Conservation (phyloP, 306 rosid genomes). For the Ochetophila trinervis region DNA sequence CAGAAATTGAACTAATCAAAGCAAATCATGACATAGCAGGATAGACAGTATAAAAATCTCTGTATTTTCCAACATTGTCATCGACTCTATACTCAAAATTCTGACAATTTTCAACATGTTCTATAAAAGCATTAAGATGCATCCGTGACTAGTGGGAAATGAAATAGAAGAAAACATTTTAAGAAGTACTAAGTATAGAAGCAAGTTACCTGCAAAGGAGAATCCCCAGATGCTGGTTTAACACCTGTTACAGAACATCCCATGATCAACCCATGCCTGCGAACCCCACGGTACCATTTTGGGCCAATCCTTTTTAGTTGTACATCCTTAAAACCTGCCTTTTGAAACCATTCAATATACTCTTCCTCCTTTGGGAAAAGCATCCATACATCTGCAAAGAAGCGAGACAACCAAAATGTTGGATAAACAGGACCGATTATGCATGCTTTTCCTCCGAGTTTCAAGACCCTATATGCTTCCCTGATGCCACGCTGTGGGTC, state of each 20-base stretch:
- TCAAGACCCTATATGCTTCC: constrained; percentile 92
- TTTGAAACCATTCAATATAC: constrained; percentile 83
- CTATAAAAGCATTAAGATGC: constrained; percentile 6
- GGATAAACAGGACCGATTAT: constrained; percentile 90
- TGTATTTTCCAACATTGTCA: too few relatives aligned
- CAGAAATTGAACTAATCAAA: too few relatives aligned
- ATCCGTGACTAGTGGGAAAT: background rate
- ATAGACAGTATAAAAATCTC: too few relatives aligned
- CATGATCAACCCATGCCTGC: constrained; percentile 93
- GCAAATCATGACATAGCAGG: too few relatives aligned
- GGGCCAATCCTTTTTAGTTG: constrained; percentile 95
- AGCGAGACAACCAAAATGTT: constrained; percentile 85
- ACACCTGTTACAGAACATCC: constrained; percentile 94
- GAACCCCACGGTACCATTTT: constrained; percentile 94
- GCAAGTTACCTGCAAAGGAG: constrained; percentile 73
- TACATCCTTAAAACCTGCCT: constrained; percentile 86
- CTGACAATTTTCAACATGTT: too few relatives aligned
- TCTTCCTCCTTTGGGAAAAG: constrained; percentile 97
- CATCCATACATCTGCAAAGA: constrained; percentile 98
- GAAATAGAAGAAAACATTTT: background rate
- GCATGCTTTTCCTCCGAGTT: constrained; percentile 87
- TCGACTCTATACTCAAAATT: too few relatives aligned
- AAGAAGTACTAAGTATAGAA: background rate
- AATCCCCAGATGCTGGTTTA: constrained; percentile 91
- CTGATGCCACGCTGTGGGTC: constrained; percentile 94